These are phyloP conservation scores for Naegleria lovaniensis DNA, from an alignment of 208 protist species.

Conservation along the genomic window DNA sequence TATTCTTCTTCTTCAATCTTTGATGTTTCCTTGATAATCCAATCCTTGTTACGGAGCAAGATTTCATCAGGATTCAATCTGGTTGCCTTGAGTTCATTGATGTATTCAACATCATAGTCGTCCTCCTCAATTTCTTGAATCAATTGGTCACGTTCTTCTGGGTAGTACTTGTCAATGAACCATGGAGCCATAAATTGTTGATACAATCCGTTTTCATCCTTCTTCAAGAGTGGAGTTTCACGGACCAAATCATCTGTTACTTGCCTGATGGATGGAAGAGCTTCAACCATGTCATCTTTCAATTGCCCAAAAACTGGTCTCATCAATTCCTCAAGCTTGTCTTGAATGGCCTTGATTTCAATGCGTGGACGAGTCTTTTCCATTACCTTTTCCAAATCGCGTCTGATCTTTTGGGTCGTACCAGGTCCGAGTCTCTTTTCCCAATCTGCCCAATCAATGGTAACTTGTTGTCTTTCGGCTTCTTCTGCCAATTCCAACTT, in stretches of 20 bases:
- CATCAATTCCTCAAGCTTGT: background rate
- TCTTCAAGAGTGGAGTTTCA: background rate
- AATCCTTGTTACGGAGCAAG: background rate
- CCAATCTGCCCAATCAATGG: slow-evolving; percentile 15
- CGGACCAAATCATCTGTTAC: background rate
- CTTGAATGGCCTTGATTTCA: background rate
- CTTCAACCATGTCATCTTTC: slow-evolving; percentile 9
- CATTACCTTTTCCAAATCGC: background rate
- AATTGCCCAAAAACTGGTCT: background rate
- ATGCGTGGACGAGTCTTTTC: background rate
- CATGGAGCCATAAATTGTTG: background rate
- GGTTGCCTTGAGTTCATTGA: background rate
- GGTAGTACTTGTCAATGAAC: background rate
- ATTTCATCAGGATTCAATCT: slow-evolving; percentile 19
- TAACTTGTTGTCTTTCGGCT: background rate
- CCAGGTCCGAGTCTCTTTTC: background rate
- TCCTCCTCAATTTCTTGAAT: slow-evolving; percentile 22
- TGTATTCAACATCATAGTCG: background rate
- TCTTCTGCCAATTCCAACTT: background rate
- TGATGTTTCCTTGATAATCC: background rate
- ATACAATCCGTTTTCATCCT: background rate
- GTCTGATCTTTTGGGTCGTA: background rate
- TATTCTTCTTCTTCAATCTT: background rate
- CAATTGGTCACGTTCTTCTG: background rate
- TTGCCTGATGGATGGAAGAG: background rate